Percentiles rank a stretch among this genome's conserved stretches.
These are phyloP conservation scores for Cercospora janseana DNA, from an alignment of 2,329 filamentous ascomycete species.

Conservation along the genomic window DNA sequence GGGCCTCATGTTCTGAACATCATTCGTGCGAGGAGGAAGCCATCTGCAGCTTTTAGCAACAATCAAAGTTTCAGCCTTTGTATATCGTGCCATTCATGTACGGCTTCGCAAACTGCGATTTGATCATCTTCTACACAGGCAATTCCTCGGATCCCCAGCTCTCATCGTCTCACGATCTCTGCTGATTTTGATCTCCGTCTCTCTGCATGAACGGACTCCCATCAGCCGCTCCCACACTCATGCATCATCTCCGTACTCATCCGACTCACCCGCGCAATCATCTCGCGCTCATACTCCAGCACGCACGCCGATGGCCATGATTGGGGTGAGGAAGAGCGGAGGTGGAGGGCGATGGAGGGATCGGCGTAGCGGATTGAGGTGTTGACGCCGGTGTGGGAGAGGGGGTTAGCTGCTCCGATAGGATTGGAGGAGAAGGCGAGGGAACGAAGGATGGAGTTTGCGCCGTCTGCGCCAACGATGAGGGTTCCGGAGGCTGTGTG, in stretches of 20 bases:
- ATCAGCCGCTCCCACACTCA: conserved; percentile 15
- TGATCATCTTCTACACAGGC: background rate
- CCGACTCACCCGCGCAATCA: conserved; percentile 16
- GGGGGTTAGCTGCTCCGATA: conserved; percentile 1
- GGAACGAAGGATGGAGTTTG: conserved; percentile 19
- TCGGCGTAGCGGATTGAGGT: too few species aligned
- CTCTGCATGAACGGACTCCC: conserved; percentile 19
- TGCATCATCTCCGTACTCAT: conserved; percentile 24
- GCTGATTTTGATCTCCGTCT: conserved; percentile 16
- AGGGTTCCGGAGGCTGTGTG: conserved; percentile 9
- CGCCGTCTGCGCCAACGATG: conserved; percentile 24
- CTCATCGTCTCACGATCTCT: too few species aligned
- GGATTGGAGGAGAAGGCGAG: conserved; percentile 8
- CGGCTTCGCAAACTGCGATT: too few species aligned
- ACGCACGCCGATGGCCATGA: conserved; percentile 12
- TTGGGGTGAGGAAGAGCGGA: conserved; percentile 4
- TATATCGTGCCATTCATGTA: too few species aligned
- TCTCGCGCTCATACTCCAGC: conserved; percentile 14
- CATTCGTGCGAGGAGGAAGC: too few species aligned
- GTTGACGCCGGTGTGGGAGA: conserved; percentile 14
- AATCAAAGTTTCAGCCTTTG: too few species aligned
- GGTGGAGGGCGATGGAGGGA: background rate
- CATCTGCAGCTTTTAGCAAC: too few species aligned
- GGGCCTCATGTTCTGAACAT: too few species aligned
- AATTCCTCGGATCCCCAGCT: background rate